Evolutionary conservation across 768 basidiomycete species (phyloP), one percentile per base, ranked within the genome.

Genomic region (Naematelia aurantialba): DNA sequence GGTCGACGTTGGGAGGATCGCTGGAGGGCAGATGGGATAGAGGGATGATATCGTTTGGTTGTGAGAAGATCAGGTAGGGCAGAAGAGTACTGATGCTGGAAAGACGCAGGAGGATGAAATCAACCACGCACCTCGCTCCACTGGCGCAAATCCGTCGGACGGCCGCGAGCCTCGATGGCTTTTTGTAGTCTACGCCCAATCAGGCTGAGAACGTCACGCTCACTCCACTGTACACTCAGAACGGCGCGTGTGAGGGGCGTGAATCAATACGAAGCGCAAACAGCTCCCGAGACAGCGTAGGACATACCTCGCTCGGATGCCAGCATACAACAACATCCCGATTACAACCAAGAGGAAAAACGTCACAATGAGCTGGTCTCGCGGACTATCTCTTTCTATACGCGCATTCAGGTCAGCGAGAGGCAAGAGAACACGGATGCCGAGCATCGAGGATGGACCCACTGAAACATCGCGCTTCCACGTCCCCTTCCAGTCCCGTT

Each of bases 381-480:
- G 80, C n/a, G 92, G 92, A 19, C 89, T 92, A 80, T 94, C 91
- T 61, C 92, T 85, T 80, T 93, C 91, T 94, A 78, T 11, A 21
- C 14, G n/a, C n/a, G n/a, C n/a, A n/a, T 10, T 26, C 44, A 55
- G 5, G 25, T 21, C 13, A 58, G 45, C 26, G 27, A 39, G 8
- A 39, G 17, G 8, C 8, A 39, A 8, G 34, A 39, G 34, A 17
- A 17, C 17, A 39, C 34, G 8, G 8, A 39, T 39, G 34, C 8
- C 13, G 17, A 24, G 22, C 29, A 31, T 24, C 2, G 48, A 17
- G 1, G 21, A 29, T 19, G 19, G 22, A 30, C 91, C 72, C 78
- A 94, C 91, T 89, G 80, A 94, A 94, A 81, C 92, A 96, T 75
- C 91, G 82, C 58, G 91, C 91, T 80, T 93, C 91, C 22, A 96